These are phyloP conservation scores for Emmonsiellopsis sp. DNA, from an alignment of 2,329 filamentous ascomycete species.

Conservation along the genomic window DNA sequence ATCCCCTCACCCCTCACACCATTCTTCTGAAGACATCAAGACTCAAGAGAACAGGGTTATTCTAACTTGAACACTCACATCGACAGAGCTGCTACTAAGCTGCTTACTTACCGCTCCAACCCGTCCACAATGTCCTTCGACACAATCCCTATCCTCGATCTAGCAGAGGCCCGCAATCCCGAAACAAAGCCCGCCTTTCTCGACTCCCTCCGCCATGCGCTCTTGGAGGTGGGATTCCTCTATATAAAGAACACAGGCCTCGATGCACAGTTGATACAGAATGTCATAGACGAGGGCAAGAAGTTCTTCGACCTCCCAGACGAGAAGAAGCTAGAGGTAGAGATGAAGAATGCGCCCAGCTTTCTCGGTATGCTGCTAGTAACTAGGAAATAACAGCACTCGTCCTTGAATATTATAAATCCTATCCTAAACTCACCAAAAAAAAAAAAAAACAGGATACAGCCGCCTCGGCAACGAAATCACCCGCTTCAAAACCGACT, in stretches of 20 bases:
- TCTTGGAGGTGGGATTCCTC: constrained; percentile 80
- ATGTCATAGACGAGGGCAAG: constrained; percentile 59
- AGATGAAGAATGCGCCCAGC: constrained; percentile 64
- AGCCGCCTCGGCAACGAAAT: constrained; percentile 46
- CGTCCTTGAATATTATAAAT: too few relatives aligned
- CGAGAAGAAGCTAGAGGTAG: constrained; percentile 65
- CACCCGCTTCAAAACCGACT: constrained; percentile 66
- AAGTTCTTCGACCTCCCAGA: constrained; percentile 67
- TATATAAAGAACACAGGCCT: constrained; percentile 76
- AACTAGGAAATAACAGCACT: background rate
- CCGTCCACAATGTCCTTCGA: constrained; percentile 54
- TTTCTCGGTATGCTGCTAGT: constrained; percentile 57
- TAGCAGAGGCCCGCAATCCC: constrained; percentile 54
- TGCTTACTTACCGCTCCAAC: background rate
- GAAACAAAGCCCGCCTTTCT: constrained; percentile 65
- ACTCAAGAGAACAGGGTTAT: too few relatives aligned
- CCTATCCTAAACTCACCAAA: constrained; percentile 37
- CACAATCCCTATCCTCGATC: constrained; percentile 66
- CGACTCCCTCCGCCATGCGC: constrained; percentile 57
- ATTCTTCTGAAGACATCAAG: too few relatives aligned
- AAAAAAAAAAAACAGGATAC: constrained; percentile 17
- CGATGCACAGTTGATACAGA: constrained; percentile 51
- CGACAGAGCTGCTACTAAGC: background rate
- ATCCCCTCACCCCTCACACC: too few relatives aligned
- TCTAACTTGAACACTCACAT: background rate